phyloP scores from a whole-genome alignment of 257 asterid species.

The Gynochthodes officinalis region DNA sequence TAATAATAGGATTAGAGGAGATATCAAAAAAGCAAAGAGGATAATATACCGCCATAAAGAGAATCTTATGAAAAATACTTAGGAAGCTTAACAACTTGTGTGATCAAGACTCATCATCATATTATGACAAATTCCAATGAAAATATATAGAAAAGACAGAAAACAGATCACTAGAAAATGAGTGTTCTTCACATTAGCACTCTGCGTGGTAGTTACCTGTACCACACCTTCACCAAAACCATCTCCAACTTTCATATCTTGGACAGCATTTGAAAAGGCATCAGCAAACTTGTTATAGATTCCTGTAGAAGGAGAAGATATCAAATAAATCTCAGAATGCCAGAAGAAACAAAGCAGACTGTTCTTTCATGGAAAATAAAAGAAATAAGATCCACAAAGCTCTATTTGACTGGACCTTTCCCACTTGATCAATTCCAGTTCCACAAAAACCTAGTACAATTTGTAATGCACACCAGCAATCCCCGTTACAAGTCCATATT shows the following conservation, averaged over 20 bases:
- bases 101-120: neutral
- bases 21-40: constrained; percentile 5
- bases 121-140: neutral
- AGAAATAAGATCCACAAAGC: neutral
- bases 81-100: neutral
- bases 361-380: neutral
- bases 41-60: constrained; percentile 15
- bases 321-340: constrained; percentile 2
- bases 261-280: constrained; percentile 73
- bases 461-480: neutral
- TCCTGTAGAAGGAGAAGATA: constrained; percentile 44
- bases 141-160: neutral
- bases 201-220: constrained; percentile 44
- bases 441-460: neutral
- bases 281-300: constrained; percentile 73
- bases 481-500: neutral
- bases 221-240: constrained; percentile 92
- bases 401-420: neutral
- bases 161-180: neutral
- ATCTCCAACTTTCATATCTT: constrained; percentile 84
- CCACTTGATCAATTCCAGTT: neutral
- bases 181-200: neutral
- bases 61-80: neutral
- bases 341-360: neutral
- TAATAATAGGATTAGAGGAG: constrained; percentile 20